Conservation (phyloP, 1,284 basidiomycete genomes). For the Fomitopsis schrenkii region DNA sequence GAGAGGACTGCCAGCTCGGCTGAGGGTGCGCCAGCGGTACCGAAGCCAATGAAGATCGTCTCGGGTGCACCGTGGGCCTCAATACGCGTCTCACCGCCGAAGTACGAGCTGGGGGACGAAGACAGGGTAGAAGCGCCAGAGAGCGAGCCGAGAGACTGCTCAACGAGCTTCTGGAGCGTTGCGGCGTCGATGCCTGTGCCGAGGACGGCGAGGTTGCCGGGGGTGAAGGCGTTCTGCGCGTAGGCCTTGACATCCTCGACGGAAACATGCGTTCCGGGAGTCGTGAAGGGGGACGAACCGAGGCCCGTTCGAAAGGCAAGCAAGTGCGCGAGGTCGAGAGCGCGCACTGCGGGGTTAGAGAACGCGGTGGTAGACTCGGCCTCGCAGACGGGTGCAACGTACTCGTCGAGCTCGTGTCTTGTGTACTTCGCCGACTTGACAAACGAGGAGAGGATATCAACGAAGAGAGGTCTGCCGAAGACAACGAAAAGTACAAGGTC, state of each 20-base stretch:
- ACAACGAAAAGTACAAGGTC: background rate
- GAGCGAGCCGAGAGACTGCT: slow-evolving; percentile 58
- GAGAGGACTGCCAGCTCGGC: slow-evolving; percentile 76
- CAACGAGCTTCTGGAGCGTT: slow-evolving; percentile 68
- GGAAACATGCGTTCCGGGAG: slow-evolving; percentile 62
- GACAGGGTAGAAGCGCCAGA: slow-evolving; percentile 37
- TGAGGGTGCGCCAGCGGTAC: slow-evolving; percentile 56
- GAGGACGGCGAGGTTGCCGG: slow-evolving; percentile 79
- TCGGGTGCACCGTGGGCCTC: slow-evolving; percentile 58
- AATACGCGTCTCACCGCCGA: slow-evolving; percentile 82
- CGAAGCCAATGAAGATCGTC: slow-evolving; percentile 83
- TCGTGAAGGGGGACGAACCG: slow-evolving; percentile 83
- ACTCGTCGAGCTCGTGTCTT: slow-evolving; percentile 84
- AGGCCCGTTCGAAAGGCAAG: slow-evolving; percentile 91
- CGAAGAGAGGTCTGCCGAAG: slow-evolving; percentile 70
- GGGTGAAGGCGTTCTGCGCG: slow-evolving; percentile 69
- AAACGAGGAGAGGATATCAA: slow-evolving; percentile 82
- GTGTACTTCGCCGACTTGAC: slow-evolving; percentile 81
- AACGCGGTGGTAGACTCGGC: slow-evolving; percentile 67
- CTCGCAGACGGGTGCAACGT: slow-evolving; percentile 74
- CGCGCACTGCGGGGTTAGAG: slow-evolving; percentile 58
- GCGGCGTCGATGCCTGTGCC: slow-evolving; percentile 81
- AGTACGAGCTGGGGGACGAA: slow-evolving; percentile 54
- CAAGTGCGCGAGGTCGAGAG: slow-evolving; percentile 81
- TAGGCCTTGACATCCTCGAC: slow-evolving; percentile 69